Base-by-base conservation (phyloP, 805 yeast genomes). In the Wickerhamomyces alni region DNA sequence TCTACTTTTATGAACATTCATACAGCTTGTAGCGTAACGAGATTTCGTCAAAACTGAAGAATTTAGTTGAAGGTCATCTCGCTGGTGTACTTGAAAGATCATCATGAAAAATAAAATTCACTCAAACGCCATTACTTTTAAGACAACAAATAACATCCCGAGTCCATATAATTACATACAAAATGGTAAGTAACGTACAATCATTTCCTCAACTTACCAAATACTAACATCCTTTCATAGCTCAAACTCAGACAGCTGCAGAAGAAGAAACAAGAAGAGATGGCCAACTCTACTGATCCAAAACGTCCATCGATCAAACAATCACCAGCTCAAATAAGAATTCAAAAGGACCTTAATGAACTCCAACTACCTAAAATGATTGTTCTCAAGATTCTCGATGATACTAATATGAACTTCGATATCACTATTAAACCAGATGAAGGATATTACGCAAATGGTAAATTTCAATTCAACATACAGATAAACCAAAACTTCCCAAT, bases 401-500 rank as follows among this genome's bases (percentile, higher is more conserved):
- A 77, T 12, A 60, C 65, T 18, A 77, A 80, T 34, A 51, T 84
- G 75, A 67, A 74, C 42, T 81, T 87, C 52, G 64, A 66, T 33
- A 68, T 87, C 13, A 47, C 55, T 8, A 71, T 86, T 15, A 55
- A 47, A 17, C 95, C 96, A 2, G 78, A 72, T 40, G 83, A 80
- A 51, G 96, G 96, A 7, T 72, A 71, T 53, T 87, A 87, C 54
- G 57, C 63, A 33, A 68, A 70, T n/a, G 95, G 95, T 1, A 50
- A 43, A n/a, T 86, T 91, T 62, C 57, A 58, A 17, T 91, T 91
- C 59, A 65, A 68, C n/a, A 75, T 89, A 34, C 67, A 65, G 25
- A 70, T 89, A 30, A 75, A 77, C 36, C 78, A 77, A 30, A 80
- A 78, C 48, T 91, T 80, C 61, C 99, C 99, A 2, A 93, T 89